phyloP scores from a whole-genome alignment of 129 eudicot species.

The Arctium lappa region DNA sequence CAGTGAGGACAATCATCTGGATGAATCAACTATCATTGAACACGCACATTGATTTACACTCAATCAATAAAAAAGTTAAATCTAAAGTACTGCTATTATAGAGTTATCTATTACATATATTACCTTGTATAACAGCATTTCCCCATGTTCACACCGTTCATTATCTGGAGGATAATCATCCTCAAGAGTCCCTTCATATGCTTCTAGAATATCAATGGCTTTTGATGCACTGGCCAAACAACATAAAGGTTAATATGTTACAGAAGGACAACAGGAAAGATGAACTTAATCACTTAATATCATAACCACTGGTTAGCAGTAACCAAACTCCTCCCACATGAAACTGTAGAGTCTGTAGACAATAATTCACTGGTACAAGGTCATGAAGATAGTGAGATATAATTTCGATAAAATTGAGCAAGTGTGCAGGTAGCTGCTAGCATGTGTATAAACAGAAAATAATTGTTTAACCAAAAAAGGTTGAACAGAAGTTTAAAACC shows the following conservation, averaged over 20 bases:
- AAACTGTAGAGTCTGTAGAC: background rate
- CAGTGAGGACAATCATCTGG: background rate
- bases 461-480: background rate
- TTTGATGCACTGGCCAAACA: conserved; percentile 63
- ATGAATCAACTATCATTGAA: background rate
- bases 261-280: background rate
- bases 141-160: conserved; percentile 90
- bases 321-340: background rate
- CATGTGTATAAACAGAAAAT: background rate
- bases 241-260: background rate
- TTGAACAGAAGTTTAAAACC: background rate
- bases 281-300: background rate
- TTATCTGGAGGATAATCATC: conserved; percentile 93
- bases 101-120: background rate
- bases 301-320: background rate
- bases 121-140: conserved; percentile 95
- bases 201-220: conserved; percentile 95
- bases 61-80: background rate
- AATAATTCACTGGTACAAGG: background rate
- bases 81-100: background rate
- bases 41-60: background rate
- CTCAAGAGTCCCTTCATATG: conserved; percentile 97
- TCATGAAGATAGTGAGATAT: background rate
- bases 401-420: background rate
- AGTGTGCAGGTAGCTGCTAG: background rate